Conservation (phyloP, 768 basidiomycete genomes). For the Collybia sordida region DNA sequence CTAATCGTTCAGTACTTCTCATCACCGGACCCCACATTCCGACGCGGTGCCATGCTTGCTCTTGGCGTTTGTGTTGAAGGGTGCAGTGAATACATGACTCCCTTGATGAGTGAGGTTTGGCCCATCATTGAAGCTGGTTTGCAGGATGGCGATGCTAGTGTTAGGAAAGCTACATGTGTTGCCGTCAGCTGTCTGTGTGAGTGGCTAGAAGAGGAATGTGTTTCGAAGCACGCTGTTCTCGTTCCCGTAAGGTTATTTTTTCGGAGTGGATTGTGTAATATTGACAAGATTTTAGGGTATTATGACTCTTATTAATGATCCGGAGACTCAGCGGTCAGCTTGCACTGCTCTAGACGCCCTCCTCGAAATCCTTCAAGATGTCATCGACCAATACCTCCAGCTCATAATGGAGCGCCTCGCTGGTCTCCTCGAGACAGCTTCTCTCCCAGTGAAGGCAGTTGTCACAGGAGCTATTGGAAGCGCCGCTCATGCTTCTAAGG, state of each 20-base stretch:
- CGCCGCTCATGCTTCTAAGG: conserved; percentile 94
- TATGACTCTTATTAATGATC: conserved; percentile 87
- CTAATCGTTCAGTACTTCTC: conserved; percentile 85
- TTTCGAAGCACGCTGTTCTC: conserved; percentile 76
- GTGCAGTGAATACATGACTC: conserved; percentile 96
- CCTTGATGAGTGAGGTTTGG: conserved; percentile 90
- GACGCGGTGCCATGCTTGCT: conserved; percentile 93
- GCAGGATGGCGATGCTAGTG: conserved; percentile 76
- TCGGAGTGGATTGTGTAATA: not conserved
- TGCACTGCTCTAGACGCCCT: conserved; percentile 96
- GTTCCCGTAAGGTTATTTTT: conserved; percentile 64
- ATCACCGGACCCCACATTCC: conserved; percentile 72
- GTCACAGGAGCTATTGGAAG: conserved; percentile 98
- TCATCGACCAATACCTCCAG: conserved; percentile 87
- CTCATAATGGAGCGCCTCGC: conserved; percentile 94
- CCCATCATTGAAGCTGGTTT: conserved; percentile 90
- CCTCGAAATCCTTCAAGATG: conserved; percentile 90
- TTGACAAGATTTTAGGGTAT: conserved; percentile 57
- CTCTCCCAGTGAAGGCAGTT: conserved; percentile 87
- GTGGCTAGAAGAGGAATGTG: conserved; percentile 94
- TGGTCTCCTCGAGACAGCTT: conserved; percentile 82
- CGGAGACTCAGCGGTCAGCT: conserved; percentile 85
- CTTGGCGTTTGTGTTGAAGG: conserved; percentile 96
- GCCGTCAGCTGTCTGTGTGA: conserved; percentile 96
- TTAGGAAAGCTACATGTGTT: conserved; percentile 94